Evolutionary conservation across 352 stramenopile genomes (phyloP).

Genomic region (Globisporangium emineosum): DNA sequence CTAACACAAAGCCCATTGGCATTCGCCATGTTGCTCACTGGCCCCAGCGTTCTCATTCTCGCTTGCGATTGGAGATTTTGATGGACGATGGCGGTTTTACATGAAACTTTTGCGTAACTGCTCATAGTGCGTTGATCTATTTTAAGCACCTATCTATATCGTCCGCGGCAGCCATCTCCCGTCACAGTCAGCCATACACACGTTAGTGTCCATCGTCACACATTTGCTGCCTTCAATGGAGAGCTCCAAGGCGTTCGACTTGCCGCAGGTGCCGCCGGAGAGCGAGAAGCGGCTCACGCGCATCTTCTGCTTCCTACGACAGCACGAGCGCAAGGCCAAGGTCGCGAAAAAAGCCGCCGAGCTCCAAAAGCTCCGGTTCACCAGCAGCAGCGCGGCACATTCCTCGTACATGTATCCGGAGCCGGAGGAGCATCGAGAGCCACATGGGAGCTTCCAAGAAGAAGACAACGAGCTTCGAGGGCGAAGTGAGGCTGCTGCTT

Average conservation of each 20-base stretch:
- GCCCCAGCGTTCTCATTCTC: background rate
- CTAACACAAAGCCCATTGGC: too few relatives aligned
- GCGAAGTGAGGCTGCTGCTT: slow-evolving; percentile 4
- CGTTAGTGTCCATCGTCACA: too few relatives aligned
- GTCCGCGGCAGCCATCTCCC: background rate
- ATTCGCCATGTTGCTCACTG: background rate
- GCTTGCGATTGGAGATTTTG: background rate
- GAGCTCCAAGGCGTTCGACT: slow-evolving; percentile 18
- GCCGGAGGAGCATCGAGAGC: background rate
- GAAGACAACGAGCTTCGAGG: background rate
- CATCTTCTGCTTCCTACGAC: slow-evolving; percentile 50
- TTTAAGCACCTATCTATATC: background rate
- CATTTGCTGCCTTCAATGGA: slow-evolving; percentile 13
- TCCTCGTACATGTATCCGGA: background rate
- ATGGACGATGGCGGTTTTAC: background rate
- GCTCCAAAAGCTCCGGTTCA: slow-evolving; percentile 25
- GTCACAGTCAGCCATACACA: too few relatives aligned
- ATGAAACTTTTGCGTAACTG: background rate
- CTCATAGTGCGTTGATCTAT: background rate
- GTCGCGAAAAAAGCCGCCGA: slow-evolving; percentile 32
- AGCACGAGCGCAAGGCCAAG: slow-evolving; percentile 54
- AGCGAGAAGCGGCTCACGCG: slow-evolving; percentile 41
- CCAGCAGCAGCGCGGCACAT: background rate
- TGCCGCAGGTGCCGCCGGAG: slow-evolving; percentile 36
- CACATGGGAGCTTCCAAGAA: slow-evolving; percentile 4